Evolutionary conservation across 768 basidiomycete genomes (phyloP).

Genomic region (Cystobasidium onofrii): DNA sequence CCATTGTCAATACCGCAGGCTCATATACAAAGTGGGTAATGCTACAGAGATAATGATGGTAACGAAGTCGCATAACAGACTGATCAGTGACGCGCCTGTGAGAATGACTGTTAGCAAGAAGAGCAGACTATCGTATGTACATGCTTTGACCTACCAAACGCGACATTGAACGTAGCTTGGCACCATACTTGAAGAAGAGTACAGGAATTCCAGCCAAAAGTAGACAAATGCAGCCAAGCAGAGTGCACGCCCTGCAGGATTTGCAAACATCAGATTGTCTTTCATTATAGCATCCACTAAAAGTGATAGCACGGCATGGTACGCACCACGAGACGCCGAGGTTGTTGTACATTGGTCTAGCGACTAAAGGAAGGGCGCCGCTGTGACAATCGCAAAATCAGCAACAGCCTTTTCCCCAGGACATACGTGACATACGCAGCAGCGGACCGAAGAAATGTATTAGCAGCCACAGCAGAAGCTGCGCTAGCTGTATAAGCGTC

Average conservation of each 20-base stretch:
- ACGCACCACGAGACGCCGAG: constrained; percentile 42
- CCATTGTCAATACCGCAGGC: too few relatives aligned
- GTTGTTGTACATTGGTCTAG: constrained; percentile 43
- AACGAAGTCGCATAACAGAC: not conserved
- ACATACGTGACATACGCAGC: constrained; percentile 35
- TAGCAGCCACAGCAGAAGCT: constrained; percentile 44
- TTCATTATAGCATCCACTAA: constrained; percentile 32
- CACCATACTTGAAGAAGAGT: constrained; percentile 30
- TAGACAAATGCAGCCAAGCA: constrained; percentile 35
- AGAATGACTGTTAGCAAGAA: not conserved
- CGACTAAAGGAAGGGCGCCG: constrained; percentile 43
- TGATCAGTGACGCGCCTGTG: not conserved
- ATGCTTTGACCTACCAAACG: not conserved
- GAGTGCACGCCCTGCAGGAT: constrained; percentile 31
- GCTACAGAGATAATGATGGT: not conserved
- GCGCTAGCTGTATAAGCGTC: constrained; percentile 44
- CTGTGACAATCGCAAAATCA: constrained; percentile 10
- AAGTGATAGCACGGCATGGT: not conserved
- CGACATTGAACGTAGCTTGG: constrained; percentile 5
- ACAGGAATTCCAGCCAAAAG: constrained; percentile 35
- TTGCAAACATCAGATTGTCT: not conserved
- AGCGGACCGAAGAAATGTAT: constrained; percentile 44
- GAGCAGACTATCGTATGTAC: not conserved
- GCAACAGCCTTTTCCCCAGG: not conserved
- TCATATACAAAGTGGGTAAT: too few relatives aligned